A percentile compares a stretch with the other conserved stretches of the same genome.
Evolutionary conservation across 495 filamentous ascomycete genomes (phyloP).

Genomic region (Penicillium fimorum): DNA sequence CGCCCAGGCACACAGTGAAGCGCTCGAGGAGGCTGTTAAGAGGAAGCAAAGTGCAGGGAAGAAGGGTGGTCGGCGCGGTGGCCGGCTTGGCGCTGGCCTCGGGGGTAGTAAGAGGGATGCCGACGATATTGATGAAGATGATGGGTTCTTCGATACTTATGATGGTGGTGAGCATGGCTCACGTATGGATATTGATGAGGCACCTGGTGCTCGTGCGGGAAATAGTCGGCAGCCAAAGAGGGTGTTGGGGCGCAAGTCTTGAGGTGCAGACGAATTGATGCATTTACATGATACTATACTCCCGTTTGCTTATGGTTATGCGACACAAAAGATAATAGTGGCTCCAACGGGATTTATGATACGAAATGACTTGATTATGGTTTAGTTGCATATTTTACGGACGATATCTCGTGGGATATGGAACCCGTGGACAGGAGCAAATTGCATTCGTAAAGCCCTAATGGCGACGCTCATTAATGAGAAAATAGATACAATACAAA

Average conservation of each 20-base stretch:
- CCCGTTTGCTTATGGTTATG: background rate
- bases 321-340: background rate
- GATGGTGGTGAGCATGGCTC: constrained; percentile 51
- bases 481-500: constrained; percentile 36
- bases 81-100: constrained; percentile 14
- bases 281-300: background rate
- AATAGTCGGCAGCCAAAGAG: constrained; percentile 38
- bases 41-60: constrained; percentile 16
- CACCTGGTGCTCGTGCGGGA: constrained; percentile 28
- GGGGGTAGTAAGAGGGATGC: constrained; percentile 46
- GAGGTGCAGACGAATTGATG: background rate
- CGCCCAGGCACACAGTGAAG: constrained; percentile 46
- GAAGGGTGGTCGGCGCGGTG: constrained; percentile 19
- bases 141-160: constrained; percentile 41
- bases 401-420: background rate
- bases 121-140: constrained; percentile 46
- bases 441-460: constrained; percentile 26
- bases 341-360: background rate
- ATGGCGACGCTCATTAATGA: constrained; percentile 25
- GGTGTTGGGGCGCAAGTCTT: constrained; percentile 43
- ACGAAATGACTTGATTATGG: constrained; percentile 9
- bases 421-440: constrained; percentile 2
- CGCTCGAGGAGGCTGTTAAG: constrained; percentile 47
- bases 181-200: constrained; percentile 50
- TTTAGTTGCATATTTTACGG: background rate